A percentile compares a stretch with the other conserved stretches of the same genome.
These are phyloP conservation scores for Amorphotheca resinae DNA, from an alignment of 495 filamentous ascomycete species.

Conservation along the genomic window DNA sequence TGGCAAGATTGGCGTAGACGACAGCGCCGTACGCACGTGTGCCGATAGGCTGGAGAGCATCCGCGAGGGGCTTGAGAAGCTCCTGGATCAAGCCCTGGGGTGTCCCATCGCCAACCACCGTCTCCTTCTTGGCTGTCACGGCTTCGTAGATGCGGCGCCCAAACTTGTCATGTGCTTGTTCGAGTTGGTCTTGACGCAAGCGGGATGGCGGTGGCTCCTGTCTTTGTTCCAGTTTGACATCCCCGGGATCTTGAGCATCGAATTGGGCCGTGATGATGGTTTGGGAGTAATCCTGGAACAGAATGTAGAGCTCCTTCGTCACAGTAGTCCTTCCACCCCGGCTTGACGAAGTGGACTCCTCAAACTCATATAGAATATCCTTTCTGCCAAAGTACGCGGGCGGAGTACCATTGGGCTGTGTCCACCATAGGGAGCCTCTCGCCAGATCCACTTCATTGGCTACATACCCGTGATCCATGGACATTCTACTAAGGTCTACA, in stretches of 20 bases:
- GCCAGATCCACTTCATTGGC: constrained; percentile 78
- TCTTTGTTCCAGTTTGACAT: constrained; percentile 67
- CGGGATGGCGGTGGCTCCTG: constrained; percentile 76
- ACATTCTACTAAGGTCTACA: constrained; percentile 47
- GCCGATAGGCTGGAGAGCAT: constrained; percentile 70
- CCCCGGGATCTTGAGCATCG: constrained; percentile 58
- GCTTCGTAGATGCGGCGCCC: constrained; percentile 62
- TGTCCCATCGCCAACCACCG: constrained; percentile 71
- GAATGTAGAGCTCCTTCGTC: constrained; percentile 67
- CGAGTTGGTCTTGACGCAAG: constrained; percentile 87
- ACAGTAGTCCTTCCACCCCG: constrained; percentile 56
- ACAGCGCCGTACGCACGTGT: constrained; percentile 80
- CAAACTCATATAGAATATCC: constrained; percentile 72
- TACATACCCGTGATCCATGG: constrained; percentile 52
- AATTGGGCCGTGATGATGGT: constrained; percentile 75
- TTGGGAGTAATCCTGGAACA: constrained; percentile 94
- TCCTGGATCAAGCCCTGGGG: constrained; percentile 65
- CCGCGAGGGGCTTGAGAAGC: constrained; percentile 57
- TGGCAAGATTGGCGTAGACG: constrained; percentile 88
- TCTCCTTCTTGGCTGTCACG: constrained; percentile 56
- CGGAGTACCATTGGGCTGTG: constrained; percentile 58
- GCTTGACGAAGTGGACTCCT: constrained; percentile 59
- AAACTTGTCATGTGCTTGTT: constrained; percentile 65
- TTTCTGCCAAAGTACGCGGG: constrained; percentile 69
- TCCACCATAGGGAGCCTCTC: constrained; percentile 69